Base-by-base conservation (phyloP, 1,284 basidiomycete genomes). In the Austroboletus novae-zelandiae region DNA sequence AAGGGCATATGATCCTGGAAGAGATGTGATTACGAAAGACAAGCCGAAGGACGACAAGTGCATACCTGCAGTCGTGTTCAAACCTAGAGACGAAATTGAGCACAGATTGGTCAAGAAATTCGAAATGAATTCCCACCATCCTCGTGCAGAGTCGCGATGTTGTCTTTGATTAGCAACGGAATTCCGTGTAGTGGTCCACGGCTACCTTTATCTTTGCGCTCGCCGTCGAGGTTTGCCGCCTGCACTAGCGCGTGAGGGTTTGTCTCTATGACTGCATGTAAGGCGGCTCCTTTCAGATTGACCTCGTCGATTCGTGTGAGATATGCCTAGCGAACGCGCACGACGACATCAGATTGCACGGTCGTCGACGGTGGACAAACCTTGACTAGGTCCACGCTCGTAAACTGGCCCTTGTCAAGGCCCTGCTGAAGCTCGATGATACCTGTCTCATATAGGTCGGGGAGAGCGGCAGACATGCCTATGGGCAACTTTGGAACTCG, bases 301-400 rank as follows among this genome's bases (percentile, higher is more conserved):
- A 87, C 86, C 62, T 89, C 84, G 9, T 83, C 78, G 40, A 88
- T 86, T 4, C 86, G 75, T 4, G 81, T 77, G 48, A 86, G 74
- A 61, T 89, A 89, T 0, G 84, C 84, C 81, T 83, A 51, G 15
- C 11, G 15, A 39, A 27, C n/a, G 34, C 15, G 13, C 6, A 35
- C 48, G 29, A 17, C 5, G 4, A 13, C 20, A 17, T 17, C 30
- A 32, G 35, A 35, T 15, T 7, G 27, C 27, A 42, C 23, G 36
- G 8, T 13, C 1, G 5, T 1, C 23, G 4, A 18, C 5, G 13
- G 4, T 20, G n/a, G 15, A 48, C 53, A 8, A 25, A 67, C 65
- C 60, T 69, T 68, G 40, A 67, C 57, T 10, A 67, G 51, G 44
- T 68, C 54, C 29, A 67, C 64, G 36, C 65, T 70, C 17, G 64